Base-by-base conservation (phyloP, 2,329 filamentous ascomycete genomes). In the Exserohilum turcica region DNA sequence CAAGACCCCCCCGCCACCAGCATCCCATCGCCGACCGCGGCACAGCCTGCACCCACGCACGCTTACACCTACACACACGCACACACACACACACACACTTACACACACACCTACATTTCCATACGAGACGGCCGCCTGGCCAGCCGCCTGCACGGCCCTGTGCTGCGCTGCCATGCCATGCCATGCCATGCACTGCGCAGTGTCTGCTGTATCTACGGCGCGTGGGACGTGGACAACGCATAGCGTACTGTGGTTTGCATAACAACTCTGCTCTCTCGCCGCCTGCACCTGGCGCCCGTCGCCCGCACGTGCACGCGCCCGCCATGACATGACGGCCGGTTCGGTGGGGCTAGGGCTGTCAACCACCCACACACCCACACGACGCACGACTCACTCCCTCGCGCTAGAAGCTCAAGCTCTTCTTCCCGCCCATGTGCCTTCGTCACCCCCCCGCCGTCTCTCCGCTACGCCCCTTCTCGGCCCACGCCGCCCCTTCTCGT, bases 221-320 rank as follows among this genome's bases (percentile, higher is more conserved):
- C 43, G 56, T 56, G 54, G 54, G 42, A 61, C 57, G 46, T 54
- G 42, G 48, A 66, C 64, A 67, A 63, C 64, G 61, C 64, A 67
- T 46, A 54, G 48, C 63, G 59, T 58, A 57, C 57, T 48, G 42
- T 47, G 47, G 49, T 61, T 57, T 63, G 61, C 61, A 48, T 54
- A 16, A n/a, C 32, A 28, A 15, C n/a, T 35, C 13, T 28, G 24
- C 27, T 24, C 15, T n/a, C n/a, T n/a, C n/a, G n/a, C n/a, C n/a
- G n/a, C n/a, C n/a, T n/a, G n/a, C n/a, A n/a, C n/a, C n/a, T n/a
- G n/a, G n/a, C n/a, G n/a, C n/a, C n/a, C n/a, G n/a, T n/a, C n/a
- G n/a, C n/a, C n/a, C n/a, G n/a, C n/a, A n/a, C n/a, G n/a, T n/a
- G 28, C 38, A n/a, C 27, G 38, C 16, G 24, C n/a, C 24, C 12